phyloP scores from a whole-genome alignment of 495 filamentous ascomycete species.

The Penicillium salamii region DNA sequence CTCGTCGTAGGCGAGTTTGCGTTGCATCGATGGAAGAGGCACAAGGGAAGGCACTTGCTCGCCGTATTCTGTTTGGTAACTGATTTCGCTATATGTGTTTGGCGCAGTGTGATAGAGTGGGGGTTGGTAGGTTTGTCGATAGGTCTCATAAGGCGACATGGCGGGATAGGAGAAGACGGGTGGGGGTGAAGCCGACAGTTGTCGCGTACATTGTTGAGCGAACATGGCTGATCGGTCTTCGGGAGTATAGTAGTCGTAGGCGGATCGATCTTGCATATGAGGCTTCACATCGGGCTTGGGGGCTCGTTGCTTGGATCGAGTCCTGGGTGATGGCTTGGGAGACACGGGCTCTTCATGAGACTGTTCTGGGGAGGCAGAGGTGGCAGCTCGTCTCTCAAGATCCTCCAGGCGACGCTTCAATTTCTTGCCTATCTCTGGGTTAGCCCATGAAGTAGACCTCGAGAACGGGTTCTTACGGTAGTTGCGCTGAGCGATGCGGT shows the following conservation, averaged over 20 bases:
- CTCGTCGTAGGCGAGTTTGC: constrained; percentile 51
- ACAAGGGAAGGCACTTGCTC: constrained; percentile 60
- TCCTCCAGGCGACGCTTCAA: constrained; percentile 97
- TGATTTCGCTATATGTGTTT: constrained; percentile 52
- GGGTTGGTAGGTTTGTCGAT: constrained; percentile 64
- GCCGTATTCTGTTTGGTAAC: constrained; percentile 60
- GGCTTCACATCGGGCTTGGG: constrained; percentile 46
- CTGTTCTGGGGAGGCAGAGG: constrained; percentile 70
- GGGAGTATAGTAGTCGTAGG: constrained; percentile 41
- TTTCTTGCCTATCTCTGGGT: constrained; percentile 76
- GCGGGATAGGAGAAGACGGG: constrained; percentile 72
- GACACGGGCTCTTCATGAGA: constrained; percentile 51
- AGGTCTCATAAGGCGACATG: constrained; percentile 63
- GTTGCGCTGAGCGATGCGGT: constrained; percentile 95
- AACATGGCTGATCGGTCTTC: constrained; percentile 55
- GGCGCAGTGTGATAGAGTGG: constrained; percentile 65
- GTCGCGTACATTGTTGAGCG: constrained; percentile 66
- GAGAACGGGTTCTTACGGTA: constrained; percentile 69
- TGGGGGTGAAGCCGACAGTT: constrained; percentile 68
- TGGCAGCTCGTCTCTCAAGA: constrained; percentile 86
- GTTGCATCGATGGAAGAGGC: constrained; percentile 54
- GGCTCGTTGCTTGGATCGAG: constrained; percentile 41
- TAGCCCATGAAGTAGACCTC: background rate
- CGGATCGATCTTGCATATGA: constrained; percentile 29
- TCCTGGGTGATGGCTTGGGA: constrained; percentile 46